phyloP scores from a whole-genome alignment of 352 stramenopile species.

The Phytophthora agathidicida region DNA sequence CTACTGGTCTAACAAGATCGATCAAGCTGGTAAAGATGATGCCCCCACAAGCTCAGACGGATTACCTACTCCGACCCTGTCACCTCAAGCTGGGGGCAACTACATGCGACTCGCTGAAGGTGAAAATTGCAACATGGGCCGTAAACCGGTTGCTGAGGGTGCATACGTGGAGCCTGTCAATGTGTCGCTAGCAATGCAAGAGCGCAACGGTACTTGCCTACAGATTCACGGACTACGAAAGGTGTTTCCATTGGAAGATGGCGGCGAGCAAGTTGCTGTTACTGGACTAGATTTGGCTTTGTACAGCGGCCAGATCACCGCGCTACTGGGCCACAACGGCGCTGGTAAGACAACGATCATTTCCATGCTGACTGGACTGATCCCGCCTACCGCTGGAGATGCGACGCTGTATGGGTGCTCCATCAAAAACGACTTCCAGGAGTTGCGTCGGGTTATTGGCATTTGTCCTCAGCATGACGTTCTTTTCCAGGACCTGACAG shows the following conservation, averaged over 20 bases:
- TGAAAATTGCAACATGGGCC: not conserved
- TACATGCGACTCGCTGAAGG: slow-evolving; percentile 23
- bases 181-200: slow-evolving; percentile 43
- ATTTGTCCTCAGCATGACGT: slow-evolving; percentile 98
- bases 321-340: slow-evolving; percentile 87
- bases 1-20: slow-evolving; percentile 42
- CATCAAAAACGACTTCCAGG: slow-evolving; percentile 78
- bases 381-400: slow-evolving; percentile 64
- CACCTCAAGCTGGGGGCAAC: slow-evolving; percentile 26
- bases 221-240: slow-evolving; percentile 58
- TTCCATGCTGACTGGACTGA: slow-evolving; percentile 92
- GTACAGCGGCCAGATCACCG: slow-evolving; percentile 93
- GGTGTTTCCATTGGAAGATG: slow-evolving; percentile 68
- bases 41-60: slow-evolving; percentile 1
- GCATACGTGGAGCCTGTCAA: slow-evolving; percentile 50
- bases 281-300: slow-evolving; percentile 87
- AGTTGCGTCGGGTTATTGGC: slow-evolving; percentile 92
- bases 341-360: slow-evolving; percentile 94
- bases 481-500: slow-evolving; percentile 94
- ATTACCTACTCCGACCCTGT: slow-evolving; percentile 1
- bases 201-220: slow-evolving; percentile 45
- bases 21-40: not conserved
- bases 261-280: slow-evolving; percentile 81
- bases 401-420: slow-evolving; percentile 77
- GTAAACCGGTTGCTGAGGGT: not conserved